Evolutionary conservation across 202 grass and related monocot genomes (phyloP), one percentile per base, ranked within the genome.

Genomic region (Setaria italica): DNA sequence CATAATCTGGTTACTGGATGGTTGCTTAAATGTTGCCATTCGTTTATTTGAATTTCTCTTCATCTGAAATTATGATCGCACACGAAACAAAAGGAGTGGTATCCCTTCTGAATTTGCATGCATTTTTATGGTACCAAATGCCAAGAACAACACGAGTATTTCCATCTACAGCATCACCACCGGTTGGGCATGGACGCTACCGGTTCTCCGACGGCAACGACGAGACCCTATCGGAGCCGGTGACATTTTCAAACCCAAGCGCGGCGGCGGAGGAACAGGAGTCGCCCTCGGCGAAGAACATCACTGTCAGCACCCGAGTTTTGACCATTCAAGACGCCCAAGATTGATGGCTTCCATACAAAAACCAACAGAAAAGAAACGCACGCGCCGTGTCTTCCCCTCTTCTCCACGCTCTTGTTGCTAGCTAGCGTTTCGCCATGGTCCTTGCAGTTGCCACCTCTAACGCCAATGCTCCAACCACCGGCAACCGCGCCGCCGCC

Each of bases 251-350:
- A 25, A 25, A 25, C 25, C 25, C 25, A 25, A 25, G 25, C 25
- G 25, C 25, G 25, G 25, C 25, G 25, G 25, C 25, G 25, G 25
- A 25, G 25, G 25, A 25, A 25, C 25, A 25, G 25, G 25, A 25
- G 25, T 25, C 25, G 25, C 25, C 25, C 25, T 25, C 25, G 25
- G 25, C 25, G 25, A 25, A 25, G 25, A 25, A 25, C 25, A 90
- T 92, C 85, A 37, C 39, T 50, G 67, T 91, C 17, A 87, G 46
- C 46, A 11, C 8, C 84, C 42, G 42, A 45, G 8, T 45, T 45
- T 45, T 45, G 17, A 37, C 89, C 30, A 35, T 91, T 82, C 84
- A 25, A 25, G 87, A 84, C 82, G 85, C 55, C 74, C 87, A 91
- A 6, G 50, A 32, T 16, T 41, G 46, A 45, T 45, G 6, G 8